Base-by-base conservation (phyloP, 2,329 filamentous ascomycete species). In the Huntiella omanensis region DNA sequence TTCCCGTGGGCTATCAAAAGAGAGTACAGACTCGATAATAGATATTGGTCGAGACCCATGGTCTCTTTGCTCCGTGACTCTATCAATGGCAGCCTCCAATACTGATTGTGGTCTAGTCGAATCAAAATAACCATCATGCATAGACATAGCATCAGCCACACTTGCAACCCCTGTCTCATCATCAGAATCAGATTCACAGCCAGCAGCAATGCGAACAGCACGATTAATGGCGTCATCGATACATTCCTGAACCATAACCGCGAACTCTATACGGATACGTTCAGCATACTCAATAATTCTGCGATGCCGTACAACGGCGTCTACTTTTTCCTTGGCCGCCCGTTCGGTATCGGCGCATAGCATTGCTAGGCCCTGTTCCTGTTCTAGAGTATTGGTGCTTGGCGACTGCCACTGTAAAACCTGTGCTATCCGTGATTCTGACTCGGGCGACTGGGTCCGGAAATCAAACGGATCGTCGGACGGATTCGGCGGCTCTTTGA, bases 371-470 rank as follows among this genome's bases (percentile, higher is more conserved):
- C 91, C 91, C 56, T 92, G 83, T 58, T 96, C 88, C 58, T 95
- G 86, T 52, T 98, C 91, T 12, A 94, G 64, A 0, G 86, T 91
- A 56, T 88, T 88, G 43, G 80, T 82, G 55, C 84, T 87, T 1
- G 91, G 91, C 4, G 88, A 94, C 57, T 94, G 86, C 91, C 92
- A 98, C 59, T 95, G 86, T 53, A 92, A 61, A 4, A 98, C 87
- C 60, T 98, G 91, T 1, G 83, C 83, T 54, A 96, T 92, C 32
- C 88, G 79, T 38, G 84, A 91, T 59, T 98, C 91, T 0, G 92
- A 98, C 57, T 95, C 84, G 0, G 91, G 91, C 4, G 91, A 98
- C 58, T 95, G 83, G 0, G 88, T 94, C 40, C 88, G 77, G 52
- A 96, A 77, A 52, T 94, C 86, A 42, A 82, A 80, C 5, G 73